Base-by-base conservation (phyloP, 805 yeast species). In the Saccharomycopsis olivae region DNA sequence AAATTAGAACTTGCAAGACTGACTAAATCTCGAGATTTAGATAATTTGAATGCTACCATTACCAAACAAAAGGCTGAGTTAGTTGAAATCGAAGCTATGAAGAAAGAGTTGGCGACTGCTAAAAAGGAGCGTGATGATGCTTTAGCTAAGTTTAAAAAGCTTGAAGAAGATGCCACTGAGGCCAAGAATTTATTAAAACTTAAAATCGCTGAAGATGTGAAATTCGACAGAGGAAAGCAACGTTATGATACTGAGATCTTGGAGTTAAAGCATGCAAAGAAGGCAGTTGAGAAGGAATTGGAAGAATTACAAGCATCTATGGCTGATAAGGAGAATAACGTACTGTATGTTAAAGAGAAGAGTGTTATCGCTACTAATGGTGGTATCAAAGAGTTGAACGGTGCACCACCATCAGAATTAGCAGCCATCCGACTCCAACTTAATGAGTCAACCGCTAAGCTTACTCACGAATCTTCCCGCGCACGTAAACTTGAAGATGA, bases 401-500 rank as follows among this genome's bases (percentile, higher is more conserved):
- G n/a, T n/a, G n/a, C n/a, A n/a, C n/a, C n/a, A n/a, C n/a, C n/a
- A n/a, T n/a, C n/a, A n/a, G n/a, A n/a, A n/a, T n/a, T n/a, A n/a
- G n/a, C n/a, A n/a, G n/a, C 58, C 23, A 57, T 76, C 48, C 71
- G 68, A 39, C 54, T 73, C 6, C 69, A 71, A 43, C 53, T 76
- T 17, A 69, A 73, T 44, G 81, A 75, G 42, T 65, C 62, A 16
- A 60, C 66, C 43, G 75, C 74, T 8, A 51, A 61, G 3, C 49
- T 75, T 38, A 61, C 72, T 33, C 68, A 62, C 28, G 77, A 73
- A 49, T 50, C 58, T 8, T 60, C 59, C 23, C 64, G 59, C 16
- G 63, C 61, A 34, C 54, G 63, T 50, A 55, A 69, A 58, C 54
- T 78, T 33, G 59, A 64, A 18, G 75, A 79, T 33, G 85, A 79